Base-by-base conservation (phyloP, 139 green algal species). In the Coelastrella sp. region DNA sequence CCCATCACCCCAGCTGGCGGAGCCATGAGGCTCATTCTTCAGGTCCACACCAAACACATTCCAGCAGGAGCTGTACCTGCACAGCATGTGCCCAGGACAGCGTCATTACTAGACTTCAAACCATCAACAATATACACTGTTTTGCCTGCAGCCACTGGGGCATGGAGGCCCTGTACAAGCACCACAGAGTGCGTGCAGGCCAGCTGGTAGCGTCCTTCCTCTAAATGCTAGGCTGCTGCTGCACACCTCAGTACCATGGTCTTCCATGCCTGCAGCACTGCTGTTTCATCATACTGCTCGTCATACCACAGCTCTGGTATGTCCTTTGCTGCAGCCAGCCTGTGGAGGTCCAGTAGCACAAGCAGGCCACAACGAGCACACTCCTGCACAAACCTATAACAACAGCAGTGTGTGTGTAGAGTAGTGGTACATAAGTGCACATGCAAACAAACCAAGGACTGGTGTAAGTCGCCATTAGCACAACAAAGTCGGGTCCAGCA, bases 261-360 rank as follows among this genome's bases (percentile, higher is more conserved):
- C 73, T 75, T 84, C 87, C 87, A 90, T 49, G 70, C 87, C 60
- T 84, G 25, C 76, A 90, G 76, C 76, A 90, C 87, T 7, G 27
- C n/a, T 78, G 87, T n/a, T 56, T 90, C 87, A 27, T 61, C 59
- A 76, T 90, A 90, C 8, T 90, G 75, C 6, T 65, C 27, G 22
- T 78, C 60, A 59, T 90, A 90, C 87, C 87, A 80, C 24, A 80
- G 25, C 59, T 93, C 88, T 19, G 88, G 74, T 74, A 93, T 93
- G 78, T 81, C 88, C 9, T 58, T 81, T 10, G 84, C 84, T 14
- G 88, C 88, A 14, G 56, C 86, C 76, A 93, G 35, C 14, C 83
- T 84, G 91, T 93, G 91, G 57, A 90, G 85, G 88, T 93, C 91
- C 63, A 92, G 91, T 88, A 93, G 78, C 72, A 93, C 86, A 70